Evolutionary conservation across 495 filamentous ascomycete species (phyloP).

Genomic region (Copromyces sp.): DNA sequence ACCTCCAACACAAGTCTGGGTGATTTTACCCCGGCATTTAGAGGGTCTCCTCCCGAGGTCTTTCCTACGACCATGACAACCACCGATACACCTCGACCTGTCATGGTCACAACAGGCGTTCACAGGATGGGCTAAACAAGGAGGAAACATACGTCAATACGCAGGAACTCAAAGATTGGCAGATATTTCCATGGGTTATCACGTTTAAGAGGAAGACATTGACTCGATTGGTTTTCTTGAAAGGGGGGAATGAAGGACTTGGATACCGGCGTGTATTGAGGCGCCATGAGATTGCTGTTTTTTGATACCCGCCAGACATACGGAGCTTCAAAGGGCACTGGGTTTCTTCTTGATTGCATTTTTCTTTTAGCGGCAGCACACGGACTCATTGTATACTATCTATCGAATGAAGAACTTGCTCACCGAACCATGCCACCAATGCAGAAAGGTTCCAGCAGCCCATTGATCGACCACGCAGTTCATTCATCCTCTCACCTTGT

Average conservation of each 20-base stretch:
- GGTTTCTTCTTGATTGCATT: background rate
- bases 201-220: background rate
- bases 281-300: background rate
- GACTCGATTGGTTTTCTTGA: background rate
- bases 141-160: background rate
- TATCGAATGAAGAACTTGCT: background rate
- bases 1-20: background rate
- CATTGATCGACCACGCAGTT: background rate
- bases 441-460: background rate
- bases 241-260: background rate
- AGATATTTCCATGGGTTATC: background rate
- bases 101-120: slow-evolving; percentile 9
- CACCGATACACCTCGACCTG: slow-evolving; percentile 26
- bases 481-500: background rate
- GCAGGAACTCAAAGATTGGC: no score
- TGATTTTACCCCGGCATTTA: background rate
- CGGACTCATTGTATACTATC: background rate
- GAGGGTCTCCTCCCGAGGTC: slow-evolving; percentile 2
- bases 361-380: background rate
- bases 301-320: background rate
- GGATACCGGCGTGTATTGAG: background rate
- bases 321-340: background rate
- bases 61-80: slow-evolving; percentile 22
- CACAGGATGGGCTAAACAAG: background rate
- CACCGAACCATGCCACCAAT: background rate